phyloP scores from a whole-genome alignment of 1,139 yeast genomes.

The Diutina sp. region DNA sequence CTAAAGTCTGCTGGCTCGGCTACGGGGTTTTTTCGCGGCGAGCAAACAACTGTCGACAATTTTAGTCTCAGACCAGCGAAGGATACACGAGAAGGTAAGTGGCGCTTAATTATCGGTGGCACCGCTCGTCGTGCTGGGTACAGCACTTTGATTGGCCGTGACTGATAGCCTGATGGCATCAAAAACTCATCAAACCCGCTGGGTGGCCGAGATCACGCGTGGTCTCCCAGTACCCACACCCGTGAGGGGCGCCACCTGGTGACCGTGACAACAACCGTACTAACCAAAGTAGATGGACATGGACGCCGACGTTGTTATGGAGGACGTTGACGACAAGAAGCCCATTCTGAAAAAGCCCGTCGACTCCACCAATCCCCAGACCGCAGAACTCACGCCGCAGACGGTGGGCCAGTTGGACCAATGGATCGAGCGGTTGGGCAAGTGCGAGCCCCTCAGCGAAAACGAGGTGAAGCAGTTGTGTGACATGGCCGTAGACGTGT shows the following conservation, averaged over 20 bases:
- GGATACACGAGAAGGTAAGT: not conserved
- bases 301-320: slow-evolving; percentile 63
- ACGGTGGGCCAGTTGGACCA: slow-evolving; percentile 61
- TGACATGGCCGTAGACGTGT: slow-evolving; percentile 80
- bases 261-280: not conserved
- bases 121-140: not conserved
- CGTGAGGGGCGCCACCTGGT: not conserved
- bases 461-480: slow-evolving; percentile 74
- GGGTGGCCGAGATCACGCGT: not conserved
- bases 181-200: not conserved
- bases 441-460: slow-evolving; percentile 79
- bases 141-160: too few species aligned
- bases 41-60: not conserved
- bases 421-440: slow-evolving; percentile 71
- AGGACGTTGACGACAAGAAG: slow-evolving; percentile 42
- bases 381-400: slow-evolving; percentile 14
- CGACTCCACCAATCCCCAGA: slow-evolving; percentile 8
- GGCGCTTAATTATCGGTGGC: not conserved
- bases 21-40: not conserved
- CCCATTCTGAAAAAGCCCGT: slow-evolving; percentile 3
- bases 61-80: not conserved
- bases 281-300: slow-evolving; percentile 33
- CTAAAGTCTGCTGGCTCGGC: not conserved
- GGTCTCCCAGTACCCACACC: too few species aligned
- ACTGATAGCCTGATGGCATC: too few species aligned